Evolutionary conservation across 768 basidiomycete genomes (phyloP).

Genomic region (Macrocybe gigantea): DNA sequence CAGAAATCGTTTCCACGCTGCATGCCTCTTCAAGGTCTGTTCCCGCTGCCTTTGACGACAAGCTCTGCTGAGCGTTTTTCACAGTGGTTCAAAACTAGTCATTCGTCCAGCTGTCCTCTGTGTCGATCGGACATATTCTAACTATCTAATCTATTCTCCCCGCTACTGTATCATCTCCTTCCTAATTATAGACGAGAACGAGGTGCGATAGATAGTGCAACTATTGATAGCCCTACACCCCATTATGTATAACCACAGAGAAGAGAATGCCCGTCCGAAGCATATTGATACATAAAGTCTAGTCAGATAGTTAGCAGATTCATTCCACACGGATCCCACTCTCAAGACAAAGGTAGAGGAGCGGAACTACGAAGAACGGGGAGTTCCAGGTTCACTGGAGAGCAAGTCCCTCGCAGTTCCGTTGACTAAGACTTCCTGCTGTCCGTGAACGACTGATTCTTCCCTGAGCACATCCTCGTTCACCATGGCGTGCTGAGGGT

Average conservation of each 20-base stretch:
- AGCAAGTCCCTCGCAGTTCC: slow-evolving; percentile 13
- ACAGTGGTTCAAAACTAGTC: slow-evolving; percentile 87
- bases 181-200: no score
- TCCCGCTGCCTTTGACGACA: neutral
- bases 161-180: neutral
- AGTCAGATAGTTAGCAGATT: no score
- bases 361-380: no score
- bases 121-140: slow-evolving; percentile 81
- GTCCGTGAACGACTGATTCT: slow-evolving; percentile 2
- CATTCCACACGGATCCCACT: no score
- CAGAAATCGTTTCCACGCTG: slow-evolving; percentile 90
- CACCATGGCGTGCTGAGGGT: slow-evolving; percentile 72
- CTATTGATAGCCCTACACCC: no score
- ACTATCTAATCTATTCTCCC: neutral
- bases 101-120: slow-evolving; percentile 86
- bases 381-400: no score
- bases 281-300: no score
- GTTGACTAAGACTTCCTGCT: slow-evolving; percentile 15
- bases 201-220: no score
- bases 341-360: no score
- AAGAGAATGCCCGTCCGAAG: no score
- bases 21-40: slow-evolving; percentile 80
- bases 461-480: slow-evolving; percentile 52
- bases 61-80: slow-evolving; percentile 6
- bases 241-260: no score